These are phyloP conservation scores for Pichia sp. DNA, from an alignment of 1,139 yeast species.

Conservation along the genomic window DNA sequence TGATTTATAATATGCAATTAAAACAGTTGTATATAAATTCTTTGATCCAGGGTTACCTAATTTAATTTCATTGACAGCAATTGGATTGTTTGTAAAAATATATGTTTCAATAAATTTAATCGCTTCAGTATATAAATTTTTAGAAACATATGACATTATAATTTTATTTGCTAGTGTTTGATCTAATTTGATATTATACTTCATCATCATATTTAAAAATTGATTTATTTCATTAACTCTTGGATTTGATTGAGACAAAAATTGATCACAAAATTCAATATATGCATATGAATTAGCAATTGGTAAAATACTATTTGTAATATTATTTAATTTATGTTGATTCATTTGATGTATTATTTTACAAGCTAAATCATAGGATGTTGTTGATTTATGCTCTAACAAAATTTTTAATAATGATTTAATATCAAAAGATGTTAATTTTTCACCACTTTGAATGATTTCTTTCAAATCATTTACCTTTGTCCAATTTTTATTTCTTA, in stretches of 20 bases:
- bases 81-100: conserved; percentile 12
- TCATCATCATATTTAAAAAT: conserved; percentile 20
- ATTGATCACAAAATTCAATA: conserved; percentile 21
- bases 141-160: conserved; percentile 18
- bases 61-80: conserved; percentile 10
- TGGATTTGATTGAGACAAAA: conserved; percentile 22
- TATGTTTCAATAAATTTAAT: conserved; percentile 21
- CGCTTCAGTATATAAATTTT: conserved; percentile 21
- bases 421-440: conserved; percentile 22
- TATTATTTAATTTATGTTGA: conserved; percentile 13
- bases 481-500: conserved; percentile 6
- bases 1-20: conserved; percentile 13
- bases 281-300: conserved; percentile 25
- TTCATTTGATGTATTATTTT: conserved; percentile 22
- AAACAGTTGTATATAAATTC: conserved; percentile 10
- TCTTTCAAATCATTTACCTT: conserved; percentile 14
- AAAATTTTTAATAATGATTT: conserved; percentile 19
- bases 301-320: conserved; percentile 22
- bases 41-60: not conserved
- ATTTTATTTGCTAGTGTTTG: conserved; percentile 25
- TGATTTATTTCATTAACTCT: conserved; percentile 21
- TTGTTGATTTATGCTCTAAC: conserved; percentile 18
- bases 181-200: conserved; percentile 19
- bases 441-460: conserved; percentile 18
- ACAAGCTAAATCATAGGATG: conserved; percentile 19